Base-by-base conservation (phyloP, 768 basidiomycete species). In the Termitomyces sp. region DNA sequence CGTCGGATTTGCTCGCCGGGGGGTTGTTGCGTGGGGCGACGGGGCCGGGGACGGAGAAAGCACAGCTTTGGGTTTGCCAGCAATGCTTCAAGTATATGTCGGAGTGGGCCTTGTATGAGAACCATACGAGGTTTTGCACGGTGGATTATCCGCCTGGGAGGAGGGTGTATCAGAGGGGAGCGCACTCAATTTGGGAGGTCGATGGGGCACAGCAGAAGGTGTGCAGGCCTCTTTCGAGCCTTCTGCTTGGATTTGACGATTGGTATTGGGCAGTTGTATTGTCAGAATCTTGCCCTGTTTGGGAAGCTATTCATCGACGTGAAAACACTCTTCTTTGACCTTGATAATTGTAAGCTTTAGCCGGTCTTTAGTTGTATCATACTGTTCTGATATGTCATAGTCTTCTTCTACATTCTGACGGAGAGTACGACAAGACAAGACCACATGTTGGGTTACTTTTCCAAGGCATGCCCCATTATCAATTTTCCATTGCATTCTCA, bases 271-370 rank as follows among this genome's bases (percentile, higher is more conserved):
- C 68, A 98, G 96, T 80, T 98, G 6, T 98, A 95, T 68, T 98
- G 95, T 71, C 96, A 98, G 71, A 96, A 96, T 67, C 76, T 99
- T 33, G 90, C 94, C 18, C 79, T 98, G 7, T 98, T 98, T 67
- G 96, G 95, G 33, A 98, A 98, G 72, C 78, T 98, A n/a, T 98
- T 99, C 71, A 98, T 98, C 67, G 97, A 98, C 67, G 89, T 95
- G 62, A 99, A 99, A 74, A 96, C 95, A 12, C 75, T 95, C 16
- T 95, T 92, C 73, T 96, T 93, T 67, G 93, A 95, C 66, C 86
- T 85, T 59, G 90, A 93, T 64, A 91, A 89, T 65, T 92, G 93
- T 91, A 63, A 61, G 89, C 66, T 22, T 31, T 58, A 36, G 30
- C 22, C 6, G 45, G 3, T 15, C 22, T 3, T 8, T 44, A 58